Evolutionary conservation across 805 yeast species (phyloP).

Genomic region (Kuraishia floccosa): DNA sequence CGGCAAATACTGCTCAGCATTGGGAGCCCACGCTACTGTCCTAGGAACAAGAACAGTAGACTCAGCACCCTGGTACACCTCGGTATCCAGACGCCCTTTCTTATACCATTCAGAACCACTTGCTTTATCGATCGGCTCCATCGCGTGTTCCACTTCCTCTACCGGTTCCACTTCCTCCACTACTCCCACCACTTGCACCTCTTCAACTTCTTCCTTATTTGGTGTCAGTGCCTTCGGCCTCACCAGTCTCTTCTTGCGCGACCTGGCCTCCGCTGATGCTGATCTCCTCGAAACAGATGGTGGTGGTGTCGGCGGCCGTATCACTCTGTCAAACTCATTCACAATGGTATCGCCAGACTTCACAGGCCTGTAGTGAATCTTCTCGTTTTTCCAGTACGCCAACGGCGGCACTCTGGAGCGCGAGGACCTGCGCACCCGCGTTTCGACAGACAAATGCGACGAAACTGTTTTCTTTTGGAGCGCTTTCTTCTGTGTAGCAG

Average conservation of each 20-base stretch:
- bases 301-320: not conserved
- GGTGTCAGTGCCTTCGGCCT: slow-evolving; percentile 3
- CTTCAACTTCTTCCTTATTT: slow-evolving; percentile 2
- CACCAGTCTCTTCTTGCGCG: slow-evolving; percentile 5
- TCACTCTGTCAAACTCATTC: slow-evolving; percentile 20
- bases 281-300: not conserved
- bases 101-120: slow-evolving; percentile 44
- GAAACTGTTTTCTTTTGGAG: slow-evolving; percentile 4
- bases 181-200: too few relatives aligned
- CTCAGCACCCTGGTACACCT: slow-evolving; percentile 42
- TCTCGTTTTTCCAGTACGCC: slow-evolving; percentile 80
- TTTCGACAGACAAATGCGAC: not conserved
- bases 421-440: slow-evolving; percentile 47
- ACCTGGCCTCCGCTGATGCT: not conserved
- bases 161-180: too few relatives aligned
- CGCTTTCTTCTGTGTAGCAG: slow-evolving; percentile 8
- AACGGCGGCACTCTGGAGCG: slow-evolving; percentile 61
- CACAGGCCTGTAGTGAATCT: slow-evolving; percentile 40
- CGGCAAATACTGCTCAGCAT: slow-evolving; percentile 33
- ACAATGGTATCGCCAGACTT: slow-evolving; percentile 32
- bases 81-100: slow-evolving; percentile 25
- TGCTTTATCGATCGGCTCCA: slow-evolving; percentile 20
- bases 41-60: slow-evolving; percentile 29
- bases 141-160: slow-evolving; percentile 10
- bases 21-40: slow-evolving; percentile 57